Evolutionary conservation across 768 basidiomycete genomes (phyloP).

Genomic region (Jaapia argillacea): DNA sequence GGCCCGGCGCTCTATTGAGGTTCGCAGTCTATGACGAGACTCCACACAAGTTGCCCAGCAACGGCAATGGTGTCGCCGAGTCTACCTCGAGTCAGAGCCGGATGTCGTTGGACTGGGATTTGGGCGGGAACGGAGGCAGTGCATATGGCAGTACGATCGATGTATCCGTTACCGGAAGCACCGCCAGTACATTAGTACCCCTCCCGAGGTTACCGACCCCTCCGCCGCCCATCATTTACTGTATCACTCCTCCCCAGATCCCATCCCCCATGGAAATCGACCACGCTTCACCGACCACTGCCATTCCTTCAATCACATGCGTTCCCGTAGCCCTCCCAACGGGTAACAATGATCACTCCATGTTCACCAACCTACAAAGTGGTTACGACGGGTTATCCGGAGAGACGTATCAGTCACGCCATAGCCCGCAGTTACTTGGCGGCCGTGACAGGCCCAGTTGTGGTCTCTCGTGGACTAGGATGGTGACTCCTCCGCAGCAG

Average conservation of each 20-base stretch:
- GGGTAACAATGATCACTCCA: no score
- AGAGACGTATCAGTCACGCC: no score
- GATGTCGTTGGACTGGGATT: background rate
- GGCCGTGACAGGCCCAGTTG: no score
- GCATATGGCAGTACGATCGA: no score
- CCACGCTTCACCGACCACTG: background rate
- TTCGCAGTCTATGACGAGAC: conserved; percentile 51
- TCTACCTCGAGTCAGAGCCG: background rate
- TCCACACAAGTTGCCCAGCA: conserved; percentile 3
- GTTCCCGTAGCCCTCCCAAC: no score
- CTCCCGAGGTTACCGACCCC: background rate
- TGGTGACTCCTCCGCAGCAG: no score
- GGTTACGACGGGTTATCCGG: no score
- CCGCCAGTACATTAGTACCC: no score
- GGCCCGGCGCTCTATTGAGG: conserved; percentile 49
- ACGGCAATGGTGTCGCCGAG: background rate
- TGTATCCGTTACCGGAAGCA: background rate
- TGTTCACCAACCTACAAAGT: no score
- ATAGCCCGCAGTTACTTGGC: no score
- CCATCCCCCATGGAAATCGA: background rate
- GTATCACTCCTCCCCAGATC: background rate
- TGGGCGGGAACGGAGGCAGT: background rate
- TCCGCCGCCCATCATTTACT: background rate
- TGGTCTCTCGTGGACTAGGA: no score
- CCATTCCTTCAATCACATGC: no score